Conservation (phyloP, 495 filamentous ascomycete species). For the Podospora pseudoanserina region DNA sequence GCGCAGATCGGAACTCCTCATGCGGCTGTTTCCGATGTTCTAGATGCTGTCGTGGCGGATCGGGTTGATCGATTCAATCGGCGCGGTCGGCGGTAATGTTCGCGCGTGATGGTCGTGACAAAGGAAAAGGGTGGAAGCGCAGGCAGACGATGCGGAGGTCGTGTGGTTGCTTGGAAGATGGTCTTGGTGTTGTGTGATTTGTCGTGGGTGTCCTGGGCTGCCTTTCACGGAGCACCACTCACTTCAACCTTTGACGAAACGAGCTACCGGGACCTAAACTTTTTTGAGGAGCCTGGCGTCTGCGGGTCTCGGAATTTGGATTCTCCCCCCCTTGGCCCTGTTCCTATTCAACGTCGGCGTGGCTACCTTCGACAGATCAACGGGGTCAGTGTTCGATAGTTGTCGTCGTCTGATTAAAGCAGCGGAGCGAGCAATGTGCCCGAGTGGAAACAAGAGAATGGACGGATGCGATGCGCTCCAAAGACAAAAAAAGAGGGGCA, state of each 20-base stretch:
- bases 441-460: background rate
- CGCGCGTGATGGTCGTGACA: background rate
- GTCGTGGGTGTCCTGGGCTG: background rate
- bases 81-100: background rate
- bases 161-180: slow-evolving; percentile 4
- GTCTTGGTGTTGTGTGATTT: slow-evolving; percentile 12
- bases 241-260: slow-evolving; percentile 10
- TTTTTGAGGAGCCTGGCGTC: slow-evolving; percentile 21
- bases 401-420: background rate
- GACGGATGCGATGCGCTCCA: background rate
- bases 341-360: slow-evolving; percentile 5
- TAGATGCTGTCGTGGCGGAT: background rate
- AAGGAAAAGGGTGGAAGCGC: background rate
- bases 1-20: slow-evolving; percentile 1
- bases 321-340: slow-evolving; percentile 14
- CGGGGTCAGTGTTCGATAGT: background rate
- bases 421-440: background rate
- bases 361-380: background rate
- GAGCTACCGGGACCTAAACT: slow-evolving; percentile 20
- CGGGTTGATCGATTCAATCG: background rate
- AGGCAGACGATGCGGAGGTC: background rate
- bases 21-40: slow-evolving; percentile 3
- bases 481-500: background rate
- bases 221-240: slow-evolving; percentile 5
- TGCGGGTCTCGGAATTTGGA: slow-evolving; percentile 22